Conservation (phyloP, 1,284 basidiomycete species). For the Tylopilus sp. region DNA sequence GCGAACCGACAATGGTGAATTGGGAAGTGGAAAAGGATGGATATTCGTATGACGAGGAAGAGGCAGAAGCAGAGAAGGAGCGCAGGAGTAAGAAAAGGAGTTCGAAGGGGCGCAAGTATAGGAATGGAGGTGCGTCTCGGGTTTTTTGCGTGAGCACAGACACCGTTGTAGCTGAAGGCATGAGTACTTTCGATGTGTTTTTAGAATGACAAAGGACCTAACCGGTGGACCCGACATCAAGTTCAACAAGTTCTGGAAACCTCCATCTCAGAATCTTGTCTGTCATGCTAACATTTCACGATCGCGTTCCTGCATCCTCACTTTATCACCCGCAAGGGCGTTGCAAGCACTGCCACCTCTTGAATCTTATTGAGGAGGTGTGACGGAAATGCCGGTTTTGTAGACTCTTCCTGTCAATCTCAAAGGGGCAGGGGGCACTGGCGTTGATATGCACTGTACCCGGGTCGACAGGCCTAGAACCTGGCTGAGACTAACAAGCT, state of each 20-base stretch:
- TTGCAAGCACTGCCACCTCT: not conserved
- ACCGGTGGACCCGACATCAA: too few relatives aligned
- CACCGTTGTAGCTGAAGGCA: too few relatives aligned
- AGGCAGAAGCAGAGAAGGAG: constrained; percentile 44
- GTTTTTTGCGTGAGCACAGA: not conserved
- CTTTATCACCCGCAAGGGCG: not conserved
- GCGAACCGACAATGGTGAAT: constrained; percentile 27
- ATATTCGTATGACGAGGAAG: constrained; percentile 42
- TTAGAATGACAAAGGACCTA: too few relatives aligned
- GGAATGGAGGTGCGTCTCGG: constrained; percentile 18
- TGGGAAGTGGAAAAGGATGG: constrained; percentile 53
- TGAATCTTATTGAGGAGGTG: not conserved
- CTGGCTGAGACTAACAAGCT: not conserved
- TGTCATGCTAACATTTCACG: not conserved
- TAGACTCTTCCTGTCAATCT: not conserved
- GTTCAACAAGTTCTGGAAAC: too few relatives aligned
- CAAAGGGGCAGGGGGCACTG: not conserved
- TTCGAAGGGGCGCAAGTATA: constrained; percentile 31
- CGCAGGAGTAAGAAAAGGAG: constrained; percentile 14
- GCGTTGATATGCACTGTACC: not conserved
- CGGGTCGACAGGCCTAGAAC: not conserved
- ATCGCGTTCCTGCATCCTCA: not conserved
- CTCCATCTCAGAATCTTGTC: too few relatives aligned
- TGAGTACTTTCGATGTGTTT: not conserved
- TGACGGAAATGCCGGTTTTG: not conserved